These are phyloP conservation scores for Fusarium sp. DNA, from an alignment of 2,329 filamentous ascomycete genomes.

Conservation along the genomic window DNA sequence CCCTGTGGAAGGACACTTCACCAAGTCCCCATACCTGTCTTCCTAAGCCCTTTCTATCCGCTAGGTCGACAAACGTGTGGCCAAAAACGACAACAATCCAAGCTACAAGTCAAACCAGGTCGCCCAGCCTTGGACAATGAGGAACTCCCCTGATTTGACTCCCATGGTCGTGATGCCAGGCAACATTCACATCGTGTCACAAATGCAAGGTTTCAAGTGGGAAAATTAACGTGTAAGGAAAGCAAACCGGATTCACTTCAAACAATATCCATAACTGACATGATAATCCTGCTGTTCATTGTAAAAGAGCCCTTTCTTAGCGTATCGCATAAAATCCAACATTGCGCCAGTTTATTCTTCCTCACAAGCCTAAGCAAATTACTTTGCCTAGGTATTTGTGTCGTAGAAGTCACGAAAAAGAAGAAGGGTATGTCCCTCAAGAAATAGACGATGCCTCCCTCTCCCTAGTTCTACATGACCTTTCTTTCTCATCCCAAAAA, in stretches of 20 bases:
- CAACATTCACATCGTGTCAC: background rate
- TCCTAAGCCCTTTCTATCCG: background rate
- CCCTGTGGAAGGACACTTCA: background rate
- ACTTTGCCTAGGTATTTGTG: background rate
- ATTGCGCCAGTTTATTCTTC: slow-evolving; percentile 2
- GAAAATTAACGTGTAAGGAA: background rate
- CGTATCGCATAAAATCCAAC: slow-evolving; percentile 30
- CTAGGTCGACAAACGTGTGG: background rate
- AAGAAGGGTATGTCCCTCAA: background rate
- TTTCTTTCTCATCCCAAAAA: slow-evolving; percentile 7
- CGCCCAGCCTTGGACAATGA: background rate
- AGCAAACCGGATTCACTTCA: background rate
- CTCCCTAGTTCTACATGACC: slow-evolving; percentile 21
- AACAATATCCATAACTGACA: background rate
- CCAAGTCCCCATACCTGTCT: background rate
- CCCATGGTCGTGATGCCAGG: background rate
- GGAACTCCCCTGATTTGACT: background rate
- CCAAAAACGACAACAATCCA: background rate
- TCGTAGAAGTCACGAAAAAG: background rate
- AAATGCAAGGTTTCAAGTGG: background rate
- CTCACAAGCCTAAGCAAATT: slow-evolving; percentile 4
- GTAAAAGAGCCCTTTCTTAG: slow-evolving; percentile 1
- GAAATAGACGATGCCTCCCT: slow-evolving; percentile 5
- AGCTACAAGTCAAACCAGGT: background rate
- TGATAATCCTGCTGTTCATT: background rate